Evolutionary conservation across 345 rosid genomes (phyloP).

Genomic region (Euclidium syriacum): DNA sequence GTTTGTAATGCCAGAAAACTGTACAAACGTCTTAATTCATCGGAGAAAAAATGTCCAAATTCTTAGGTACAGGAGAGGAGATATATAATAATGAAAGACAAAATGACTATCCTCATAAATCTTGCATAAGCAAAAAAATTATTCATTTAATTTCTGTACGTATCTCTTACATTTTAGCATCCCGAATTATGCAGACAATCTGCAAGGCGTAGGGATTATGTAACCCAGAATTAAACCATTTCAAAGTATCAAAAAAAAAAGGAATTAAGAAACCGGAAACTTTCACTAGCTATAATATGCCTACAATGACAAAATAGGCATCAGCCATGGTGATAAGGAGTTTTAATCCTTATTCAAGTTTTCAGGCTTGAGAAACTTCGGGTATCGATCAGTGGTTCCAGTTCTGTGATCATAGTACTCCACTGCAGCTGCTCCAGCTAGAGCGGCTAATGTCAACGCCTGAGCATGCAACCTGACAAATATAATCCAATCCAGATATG

Average conservation of each 20-base stretch:
- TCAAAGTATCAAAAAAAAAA: not conserved
- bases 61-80: too few species aligned
- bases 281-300: not conserved
- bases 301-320: slow-evolving; percentile 7
- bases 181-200: not conserved
- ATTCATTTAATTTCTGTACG: not conserved
- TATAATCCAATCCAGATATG: not conserved
- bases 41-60: not conserved
- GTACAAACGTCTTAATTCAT: not conserved
- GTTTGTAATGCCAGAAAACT: too few species aligned
- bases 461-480: slow-evolving; percentile 81
- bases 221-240: not conserved
- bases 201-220: not conserved
- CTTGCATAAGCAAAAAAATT: not conserved
- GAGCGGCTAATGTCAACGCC: slow-evolving; percentile 81
- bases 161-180: slow-evolving; percentile 6
- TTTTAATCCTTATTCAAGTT: slow-evolving; percentile 41
- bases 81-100: not conserved
- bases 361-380: slow-evolving; percentile 45
- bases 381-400: slow-evolving; percentile 48
- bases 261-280: not conserved
- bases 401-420: slow-evolving; percentile 77
- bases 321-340: not conserved
- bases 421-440: slow-evolving; percentile 84
- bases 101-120: not conserved